Evolutionary conservation across 2,329 filamentous ascomycete genomes (phyloP).

Genomic region (Fusarium sp.): DNA sequence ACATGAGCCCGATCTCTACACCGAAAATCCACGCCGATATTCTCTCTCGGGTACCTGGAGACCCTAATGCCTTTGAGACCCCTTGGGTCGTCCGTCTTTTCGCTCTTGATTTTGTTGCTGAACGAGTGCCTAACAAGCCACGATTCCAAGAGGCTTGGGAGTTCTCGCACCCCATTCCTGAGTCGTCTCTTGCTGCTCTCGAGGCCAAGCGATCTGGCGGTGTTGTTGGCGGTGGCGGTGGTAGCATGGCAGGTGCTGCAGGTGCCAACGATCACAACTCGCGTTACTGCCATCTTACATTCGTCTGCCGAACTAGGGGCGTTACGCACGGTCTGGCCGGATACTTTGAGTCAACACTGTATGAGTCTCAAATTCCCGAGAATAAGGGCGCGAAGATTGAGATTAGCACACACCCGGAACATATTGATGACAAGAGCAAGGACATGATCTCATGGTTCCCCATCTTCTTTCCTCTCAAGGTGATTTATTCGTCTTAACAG

Average conservation of each 20-base stretch:
- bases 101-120: slow-evolving; percentile 86
- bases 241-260: slow-evolving; percentile 78
- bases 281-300: slow-evolving; percentile 80
- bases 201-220: slow-evolving; percentile 71
- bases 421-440: slow-evolving; percentile 90
- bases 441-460: slow-evolving; percentile 99
- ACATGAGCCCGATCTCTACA: slow-evolving; percentile 90
- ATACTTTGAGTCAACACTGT: slow-evolving; percentile 97
- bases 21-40: slow-evolving; percentile 89
- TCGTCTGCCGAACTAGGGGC: slow-evolving; percentile 81
- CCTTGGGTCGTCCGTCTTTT: slow-evolving; percentile 96
- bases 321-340: slow-evolving; percentile 91
- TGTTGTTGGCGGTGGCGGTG: slow-evolving; percentile 73
- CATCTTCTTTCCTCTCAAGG: slow-evolving; percentile 96
- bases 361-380: slow-evolving; percentile 63
- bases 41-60: slow-evolving; percentile 67
- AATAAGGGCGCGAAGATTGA: slow-evolving; percentile 71
- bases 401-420: slow-evolving; percentile 90
- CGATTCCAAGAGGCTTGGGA: slow-evolving; percentile 84
- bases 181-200: slow-evolving; percentile 64
- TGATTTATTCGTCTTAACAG: slow-evolving; percentile 53
- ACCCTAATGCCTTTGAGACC: slow-evolving; percentile 82
- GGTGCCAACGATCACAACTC: slow-evolving; percentile 93
- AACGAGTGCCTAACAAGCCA: slow-evolving; percentile 65
- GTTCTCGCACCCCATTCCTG: slow-evolving; percentile 79